Percentiles rank a stretch among this genome's conserved stretches.
Evolutionary conservation across 2,329 filamentous ascomycete genomes (phyloP).

Genomic region (Ascochyta koolunga): DNA sequence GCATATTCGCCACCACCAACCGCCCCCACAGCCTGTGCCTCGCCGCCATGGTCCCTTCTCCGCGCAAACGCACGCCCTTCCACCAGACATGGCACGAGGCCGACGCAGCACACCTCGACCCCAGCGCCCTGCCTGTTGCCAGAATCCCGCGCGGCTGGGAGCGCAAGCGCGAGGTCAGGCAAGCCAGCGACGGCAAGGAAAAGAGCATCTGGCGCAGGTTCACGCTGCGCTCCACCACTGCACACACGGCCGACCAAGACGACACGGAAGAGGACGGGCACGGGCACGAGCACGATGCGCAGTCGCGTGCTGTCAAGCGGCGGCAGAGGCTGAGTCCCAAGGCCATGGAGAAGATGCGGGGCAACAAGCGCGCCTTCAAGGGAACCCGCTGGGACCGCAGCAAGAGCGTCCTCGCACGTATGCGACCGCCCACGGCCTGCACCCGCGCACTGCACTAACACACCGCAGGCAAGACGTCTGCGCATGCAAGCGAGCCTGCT

Average conservation of each 20-base stretch:
- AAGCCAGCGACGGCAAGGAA: constrained; percentile 42
- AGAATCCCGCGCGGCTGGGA: constrained; percentile 58
- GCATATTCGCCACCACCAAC: constrained; percentile 19
- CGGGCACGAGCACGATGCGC: constrained; percentile 41
- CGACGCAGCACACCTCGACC: constrained; percentile 51
- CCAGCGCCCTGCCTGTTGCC: constrained; percentile 49
- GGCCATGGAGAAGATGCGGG: constrained; percentile 37
- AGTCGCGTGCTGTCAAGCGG: constrained; percentile 54
- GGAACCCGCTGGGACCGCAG: constrained; percentile 46
- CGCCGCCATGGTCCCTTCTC: constrained; percentile 37
- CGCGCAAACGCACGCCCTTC: constrained; percentile 41
- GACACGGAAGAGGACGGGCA: constrained; percentile 29
- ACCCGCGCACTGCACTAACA: constrained; percentile 22
- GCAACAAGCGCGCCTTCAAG: constrained; percentile 41
- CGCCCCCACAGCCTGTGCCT: constrained; percentile 11
- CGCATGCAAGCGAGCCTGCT: constrained; percentile 1
- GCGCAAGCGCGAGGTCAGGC: constrained; percentile 52
- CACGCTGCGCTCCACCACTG: constrained; percentile 37
- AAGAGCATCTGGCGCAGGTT: constrained; percentile 58
- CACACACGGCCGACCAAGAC: constrained; percentile 21
- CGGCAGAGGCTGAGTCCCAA: constrained; percentile 46
- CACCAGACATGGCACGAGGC: constrained; percentile 49
- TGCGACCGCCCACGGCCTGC: constrained; percentile 1
- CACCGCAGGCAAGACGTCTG: constrained; percentile 35
- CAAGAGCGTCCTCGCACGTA: constrained; percentile 45